Percentiles rank a stretch among this genome's conserved stretches.
phyloP scores from a whole-genome alignment of 208 protist species.

The Leishmania major region DNA sequence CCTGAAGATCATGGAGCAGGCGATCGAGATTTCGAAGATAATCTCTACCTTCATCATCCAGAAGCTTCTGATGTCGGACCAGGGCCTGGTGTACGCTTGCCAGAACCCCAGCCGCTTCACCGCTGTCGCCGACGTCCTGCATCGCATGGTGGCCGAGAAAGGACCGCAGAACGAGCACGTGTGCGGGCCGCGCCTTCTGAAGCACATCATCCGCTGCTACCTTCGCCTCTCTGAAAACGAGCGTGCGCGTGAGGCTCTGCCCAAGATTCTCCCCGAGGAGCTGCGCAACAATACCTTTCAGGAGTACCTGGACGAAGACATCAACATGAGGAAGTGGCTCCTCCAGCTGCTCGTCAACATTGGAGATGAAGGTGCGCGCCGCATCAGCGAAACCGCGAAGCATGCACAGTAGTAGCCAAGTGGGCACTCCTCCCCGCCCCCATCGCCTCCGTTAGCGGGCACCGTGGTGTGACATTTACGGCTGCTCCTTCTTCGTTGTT shows the following conservation, averaged over 20 bases:
- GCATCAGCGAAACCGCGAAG: slow-evolving; percentile 40
- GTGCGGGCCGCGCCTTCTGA: slow-evolving; percentile 95
- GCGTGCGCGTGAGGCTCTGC: slow-evolving; percentile 77
- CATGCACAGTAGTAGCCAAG: background rate
- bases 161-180: slow-evolving; percentile 40
- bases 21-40: slow-evolving; percentile 97
- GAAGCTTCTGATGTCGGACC: slow-evolving; percentile 98
- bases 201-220: slow-evolving; percentile 99
- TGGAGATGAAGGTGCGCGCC: slow-evolving; percentile 69
- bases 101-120: slow-evolving; percentile 96
- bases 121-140: slow-evolving; percentile 95
- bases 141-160: slow-evolving; percentile 95
- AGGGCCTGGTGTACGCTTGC: slow-evolving; percentile 98
- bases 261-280: slow-evolving; percentile 76
- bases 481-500: background rate
- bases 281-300: slow-evolving; percentile 88
- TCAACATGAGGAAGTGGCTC: slow-evolving; percentile 76
- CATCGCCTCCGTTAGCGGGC: background rate
- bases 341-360: slow-evolving; percentile 87
- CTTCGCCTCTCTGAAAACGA: slow-evolving; percentile 96
- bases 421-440: background rate
- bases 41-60: slow-evolving; percentile 99
- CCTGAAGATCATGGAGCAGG: slow-evolving; percentile 98
- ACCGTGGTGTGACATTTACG: background rate
- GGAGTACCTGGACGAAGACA: slow-evolving; percentile 66